Base-by-base conservation (phyloP, 176 grass and related monocot species). In the Paspalum vaginatum region DNA sequence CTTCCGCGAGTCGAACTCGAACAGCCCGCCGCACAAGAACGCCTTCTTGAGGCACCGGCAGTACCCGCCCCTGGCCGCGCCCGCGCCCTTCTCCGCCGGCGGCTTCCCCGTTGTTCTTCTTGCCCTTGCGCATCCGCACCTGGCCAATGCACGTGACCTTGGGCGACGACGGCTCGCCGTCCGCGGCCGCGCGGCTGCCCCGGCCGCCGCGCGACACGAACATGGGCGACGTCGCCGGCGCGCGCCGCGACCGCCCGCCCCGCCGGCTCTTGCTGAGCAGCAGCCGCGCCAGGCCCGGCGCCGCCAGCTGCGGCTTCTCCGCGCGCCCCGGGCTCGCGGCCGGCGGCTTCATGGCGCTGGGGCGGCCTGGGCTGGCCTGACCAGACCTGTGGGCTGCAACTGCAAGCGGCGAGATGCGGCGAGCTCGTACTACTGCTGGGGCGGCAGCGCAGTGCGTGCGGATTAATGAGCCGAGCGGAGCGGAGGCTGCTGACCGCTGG, bases 121-220 rank as follows among this genome's bases (percentile, higher is more conserved):
- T 85, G 74, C 85, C 68, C 12, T 44, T 55, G 74, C 85, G 89
- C 81, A 99, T 99, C 68, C 96, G 86, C 26, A 99, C 96, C 75
- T 98, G 92, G 2, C 92, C 92, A 80, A 94, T 94, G 89, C 92
- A 94, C 18, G 89, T 94, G 17, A 94, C 92, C 77, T 94, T 94
- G 22, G 92, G 92, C 20, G 92, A 94, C 10, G 86, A 89, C 0
- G 92, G 92, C 80, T 94, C 89, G 9, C 83, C 88, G 7, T 68
- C 88, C 18, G 81, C 89, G 11, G 70, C 73, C 1, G 85, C 76
- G 88, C 85, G 21, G 22, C 18, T n/a, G 52, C 52, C 18, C 52
- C 21, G 78, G 60, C 87, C 51, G 52, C 83, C 64, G 32, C 88
- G 88, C 0, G 85, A 85, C 14, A 83, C 59, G 65, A 90, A 94